phyloP scores from a whole-genome alignment of 352 stramenopile species.

The Phytophthora fragariaefolia region DNA sequence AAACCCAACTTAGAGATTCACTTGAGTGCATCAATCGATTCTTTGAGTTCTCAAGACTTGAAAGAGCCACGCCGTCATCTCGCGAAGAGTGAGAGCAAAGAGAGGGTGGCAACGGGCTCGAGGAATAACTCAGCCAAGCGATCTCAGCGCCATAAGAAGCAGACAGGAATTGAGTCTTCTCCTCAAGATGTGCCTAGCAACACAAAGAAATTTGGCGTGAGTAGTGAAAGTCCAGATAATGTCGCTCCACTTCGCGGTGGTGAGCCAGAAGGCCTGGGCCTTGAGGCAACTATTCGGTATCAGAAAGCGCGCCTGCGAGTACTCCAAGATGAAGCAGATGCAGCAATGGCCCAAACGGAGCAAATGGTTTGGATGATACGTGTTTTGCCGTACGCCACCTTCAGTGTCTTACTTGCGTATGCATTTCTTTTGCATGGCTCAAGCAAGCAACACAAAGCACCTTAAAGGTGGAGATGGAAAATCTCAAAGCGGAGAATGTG shows the following conservation, averaged over 20 bases:
- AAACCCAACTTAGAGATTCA: slow-evolving; percentile 47
- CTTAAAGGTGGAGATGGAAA: slow-evolving; percentile 53
- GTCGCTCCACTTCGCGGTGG: slow-evolving; percentile 1
- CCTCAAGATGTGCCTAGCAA: slow-evolving; percentile 20
- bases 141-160: slow-evolving; percentile 24
- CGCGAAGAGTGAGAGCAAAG: slow-evolving; percentile 33
- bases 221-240: slow-evolving; percentile 3
- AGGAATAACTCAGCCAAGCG: slow-evolving; percentile 24
- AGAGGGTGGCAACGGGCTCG: slow-evolving; percentile 9
- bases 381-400: background rate
- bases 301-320: slow-evolving; percentile 78
- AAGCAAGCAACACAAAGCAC: slow-evolving; percentile 50
- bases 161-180: slow-evolving; percentile 6
- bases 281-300: slow-evolving; percentile 72
- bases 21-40: slow-evolving; percentile 65
- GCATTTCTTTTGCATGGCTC: background rate
- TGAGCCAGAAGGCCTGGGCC: slow-evolving; percentile 48
- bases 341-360: slow-evolving; percentile 41
- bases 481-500: slow-evolving; percentile 55
- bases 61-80: slow-evolving; percentile 25
- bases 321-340: slow-evolving; percentile 72
- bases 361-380: slow-evolving; percentile 45
- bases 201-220: slow-evolving; percentile 11
- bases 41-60: slow-evolving; percentile 37
- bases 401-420: slow-evolving; percentile 5